Conservation (phyloP, 108 stramenopile species). For the Parietichytrium sp. region DNA sequence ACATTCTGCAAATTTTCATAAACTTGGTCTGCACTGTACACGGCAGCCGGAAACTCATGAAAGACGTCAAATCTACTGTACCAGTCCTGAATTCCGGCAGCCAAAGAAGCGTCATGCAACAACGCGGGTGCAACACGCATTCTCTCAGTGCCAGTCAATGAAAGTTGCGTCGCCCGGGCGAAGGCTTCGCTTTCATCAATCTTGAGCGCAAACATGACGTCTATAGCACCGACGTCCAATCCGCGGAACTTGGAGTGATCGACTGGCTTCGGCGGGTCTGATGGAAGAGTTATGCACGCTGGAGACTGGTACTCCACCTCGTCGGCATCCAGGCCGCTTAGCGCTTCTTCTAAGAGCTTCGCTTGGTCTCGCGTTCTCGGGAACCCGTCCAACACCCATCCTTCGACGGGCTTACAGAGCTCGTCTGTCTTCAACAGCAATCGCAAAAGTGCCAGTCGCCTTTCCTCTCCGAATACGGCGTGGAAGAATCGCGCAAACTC, state of each 20-base stretch:
- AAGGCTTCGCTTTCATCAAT: neutral
- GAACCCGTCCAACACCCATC: slow-evolving; percentile 12
- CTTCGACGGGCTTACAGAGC: neutral
- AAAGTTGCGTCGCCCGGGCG: neutral
- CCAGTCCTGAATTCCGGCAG: neutral
- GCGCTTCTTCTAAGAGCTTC: neutral
- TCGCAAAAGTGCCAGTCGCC: neutral
- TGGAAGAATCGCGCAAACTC: neutral
- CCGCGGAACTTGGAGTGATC: neutral
- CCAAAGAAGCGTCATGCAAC: too few relatives aligned
- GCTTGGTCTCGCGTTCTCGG: neutral
- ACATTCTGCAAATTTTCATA: too few relatives aligned
- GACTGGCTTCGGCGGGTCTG: neutral
- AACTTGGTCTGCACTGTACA: too few relatives aligned
- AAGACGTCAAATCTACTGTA: neutral
- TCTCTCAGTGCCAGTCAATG: neutral
- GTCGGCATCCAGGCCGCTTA: neutral
- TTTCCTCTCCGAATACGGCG: neutral
- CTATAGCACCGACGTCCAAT: neutral
- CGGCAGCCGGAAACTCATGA: too few relatives aligned
- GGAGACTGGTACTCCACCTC: neutral
- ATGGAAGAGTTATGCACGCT: neutral
- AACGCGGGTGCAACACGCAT: slow-evolving; percentile 17
- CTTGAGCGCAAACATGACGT: neutral
- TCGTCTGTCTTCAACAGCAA: neutral